Conservation (phyloP, 228 moss, liverwort and hornwort species). For the Sphagnum fallax region DNA sequence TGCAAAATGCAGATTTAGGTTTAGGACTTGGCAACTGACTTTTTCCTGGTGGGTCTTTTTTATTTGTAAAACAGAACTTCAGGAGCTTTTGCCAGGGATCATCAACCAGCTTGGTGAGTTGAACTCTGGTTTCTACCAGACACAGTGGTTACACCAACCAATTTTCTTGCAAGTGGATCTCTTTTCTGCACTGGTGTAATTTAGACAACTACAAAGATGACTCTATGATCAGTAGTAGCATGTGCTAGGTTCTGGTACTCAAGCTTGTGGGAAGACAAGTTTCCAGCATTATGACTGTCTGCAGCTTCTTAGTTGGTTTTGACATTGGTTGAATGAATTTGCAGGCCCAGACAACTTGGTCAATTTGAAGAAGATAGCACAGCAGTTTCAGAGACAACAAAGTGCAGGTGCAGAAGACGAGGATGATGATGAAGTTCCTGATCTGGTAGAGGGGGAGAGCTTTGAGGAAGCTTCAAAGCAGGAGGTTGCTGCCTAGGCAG, state of each 20-base stretch:
- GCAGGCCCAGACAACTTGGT: conserved; percentile 84
- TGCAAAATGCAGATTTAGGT: too few relatives aligned
- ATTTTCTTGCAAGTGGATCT: too few relatives aligned
- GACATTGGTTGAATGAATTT: not conserved
- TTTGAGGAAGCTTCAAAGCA: conserved; percentile 97
- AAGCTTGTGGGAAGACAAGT: too few relatives aligned
- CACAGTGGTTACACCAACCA: too few relatives aligned
- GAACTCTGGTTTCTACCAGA: too few relatives aligned
- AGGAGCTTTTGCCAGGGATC: conserved; percentile 91
- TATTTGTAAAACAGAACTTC: conserved; percentile 36
- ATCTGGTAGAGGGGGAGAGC: conserved; percentile 84
- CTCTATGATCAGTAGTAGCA: too few relatives aligned
- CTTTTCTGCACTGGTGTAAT: too few relatives aligned
- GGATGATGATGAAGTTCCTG: conserved; percentile 92
- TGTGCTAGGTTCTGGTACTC: too few relatives aligned
- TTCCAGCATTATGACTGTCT: too few relatives aligned
- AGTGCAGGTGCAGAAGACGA: conserved; percentile 56
- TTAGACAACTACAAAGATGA: too few relatives aligned
- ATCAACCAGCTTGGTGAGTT: conserved; percentile 91
- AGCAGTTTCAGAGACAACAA: conserved; percentile 97
- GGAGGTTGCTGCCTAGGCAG: conserved; percentile 56
- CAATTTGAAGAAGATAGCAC: conserved; percentile 90
- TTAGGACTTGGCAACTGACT: not conserved
- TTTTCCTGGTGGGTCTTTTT: not conserved
- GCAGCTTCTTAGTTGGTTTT: too few relatives aligned